Percentiles rank a stretch among this genome's conserved stretches.
Evolutionary conservation across 1,139 yeast genomes (phyloP).

Genomic region (Saccharomyces pastorianus): DNA sequence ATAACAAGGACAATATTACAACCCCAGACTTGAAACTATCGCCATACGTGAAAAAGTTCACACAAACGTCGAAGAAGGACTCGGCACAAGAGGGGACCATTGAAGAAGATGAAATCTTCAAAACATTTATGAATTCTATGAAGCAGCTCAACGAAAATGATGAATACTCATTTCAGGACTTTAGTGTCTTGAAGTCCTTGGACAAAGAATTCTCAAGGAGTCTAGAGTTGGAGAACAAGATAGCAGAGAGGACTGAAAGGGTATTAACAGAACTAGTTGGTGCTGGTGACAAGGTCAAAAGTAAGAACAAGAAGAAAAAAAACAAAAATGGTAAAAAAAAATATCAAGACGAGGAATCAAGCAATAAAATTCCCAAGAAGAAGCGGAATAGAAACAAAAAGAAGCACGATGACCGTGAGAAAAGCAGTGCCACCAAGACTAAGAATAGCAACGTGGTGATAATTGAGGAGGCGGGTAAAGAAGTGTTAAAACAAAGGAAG

Average conservation of each 20-base stretch:
- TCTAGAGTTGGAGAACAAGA: slow-evolving; percentile 9
- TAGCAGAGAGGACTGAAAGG: slow-evolving; percentile 14
- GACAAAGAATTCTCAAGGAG: slow-evolving; percentile 22
- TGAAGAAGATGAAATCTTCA: slow-evolving; percentile 21
- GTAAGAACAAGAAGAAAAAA: slow-evolving; percentile 3
- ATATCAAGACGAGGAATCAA: slow-evolving; percentile 4
- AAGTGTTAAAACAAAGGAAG: slow-evolving; percentile 23
- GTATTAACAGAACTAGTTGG: slow-evolving; percentile 23
- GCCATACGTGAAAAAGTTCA: slow-evolving; percentile 20
- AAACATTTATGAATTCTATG: slow-evolving; percentile 24
- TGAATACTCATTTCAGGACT: slow-evolving; percentile 19
- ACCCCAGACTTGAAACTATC: slow-evolving; percentile 19
- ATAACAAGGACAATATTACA: slow-evolving; percentile 23
- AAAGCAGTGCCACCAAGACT: neutral
- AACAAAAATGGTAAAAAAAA: slow-evolving; percentile 9
- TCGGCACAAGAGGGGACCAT: slow-evolving; percentile 19
- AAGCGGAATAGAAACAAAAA: slow-evolving; percentile 7
- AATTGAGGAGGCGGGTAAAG: slow-evolving; percentile 29
- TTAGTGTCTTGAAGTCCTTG: slow-evolving; percentile 24
- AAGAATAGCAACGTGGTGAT: slow-evolving; percentile 25
- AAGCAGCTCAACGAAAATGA: slow-evolving; percentile 15
- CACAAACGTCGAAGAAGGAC: slow-evolving; percentile 7
- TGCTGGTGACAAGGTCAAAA: slow-evolving; percentile 4
- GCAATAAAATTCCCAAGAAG: slow-evolving; percentile 10
- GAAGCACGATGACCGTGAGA: neutral